Conservation (phyloP, 352 stramenopile species). For the Aphanomyces stellatus region DNA sequence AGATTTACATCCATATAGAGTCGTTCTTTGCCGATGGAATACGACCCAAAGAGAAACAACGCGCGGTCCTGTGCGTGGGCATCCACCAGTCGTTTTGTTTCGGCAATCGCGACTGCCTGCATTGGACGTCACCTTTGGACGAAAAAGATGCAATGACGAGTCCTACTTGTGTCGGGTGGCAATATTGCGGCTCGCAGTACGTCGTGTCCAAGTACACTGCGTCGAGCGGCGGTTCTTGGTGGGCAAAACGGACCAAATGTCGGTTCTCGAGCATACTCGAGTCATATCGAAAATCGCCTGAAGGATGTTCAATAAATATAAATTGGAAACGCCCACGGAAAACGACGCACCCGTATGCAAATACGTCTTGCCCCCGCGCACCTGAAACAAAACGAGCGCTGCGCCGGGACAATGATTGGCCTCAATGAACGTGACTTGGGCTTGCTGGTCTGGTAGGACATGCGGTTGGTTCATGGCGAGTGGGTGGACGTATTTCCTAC, state of each 20-base stretch:
- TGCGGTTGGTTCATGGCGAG: slow-evolving; percentile 85
- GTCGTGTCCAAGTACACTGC: slow-evolving; percentile 95
- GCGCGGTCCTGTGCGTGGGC: slow-evolving; percentile 37
- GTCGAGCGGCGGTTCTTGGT: slow-evolving; percentile 35
- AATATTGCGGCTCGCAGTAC: slow-evolving; percentile 93
- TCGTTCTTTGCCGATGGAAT: slow-evolving; percentile 96
- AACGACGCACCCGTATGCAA: slow-evolving; percentile 90
- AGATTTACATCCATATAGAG: slow-evolving; percentile 91
- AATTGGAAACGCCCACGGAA: no score
- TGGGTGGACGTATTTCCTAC: slow-evolving; percentile 84
- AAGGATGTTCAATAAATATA: slow-evolving; percentile 37
- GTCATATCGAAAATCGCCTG: slow-evolving; percentile 74
- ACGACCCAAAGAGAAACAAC: slow-evolving; percentile 94
- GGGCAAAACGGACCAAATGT: slow-evolving; percentile 39
- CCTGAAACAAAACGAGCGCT: slow-evolving; percentile 92
- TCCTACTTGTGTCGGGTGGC: slow-evolving; percentile 83
- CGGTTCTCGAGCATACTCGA: slow-evolving; percentile 59
- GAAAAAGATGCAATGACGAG: background rate
- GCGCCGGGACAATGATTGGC: slow-evolving; percentile 96
- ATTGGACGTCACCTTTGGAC: background rate
- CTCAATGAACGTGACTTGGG: slow-evolving; percentile 93
- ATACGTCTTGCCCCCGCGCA: slow-evolving; percentile 69
- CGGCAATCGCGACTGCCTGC: slow-evolving; percentile 39
- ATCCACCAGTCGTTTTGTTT: slow-evolving; percentile 54
- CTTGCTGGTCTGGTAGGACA: slow-evolving; percentile 48